Evolutionary conservation across 148 eudicot species (phyloP), one percentile per base, ranked within the genome.

Genomic region (Vaccinium myrtillus): DNA sequence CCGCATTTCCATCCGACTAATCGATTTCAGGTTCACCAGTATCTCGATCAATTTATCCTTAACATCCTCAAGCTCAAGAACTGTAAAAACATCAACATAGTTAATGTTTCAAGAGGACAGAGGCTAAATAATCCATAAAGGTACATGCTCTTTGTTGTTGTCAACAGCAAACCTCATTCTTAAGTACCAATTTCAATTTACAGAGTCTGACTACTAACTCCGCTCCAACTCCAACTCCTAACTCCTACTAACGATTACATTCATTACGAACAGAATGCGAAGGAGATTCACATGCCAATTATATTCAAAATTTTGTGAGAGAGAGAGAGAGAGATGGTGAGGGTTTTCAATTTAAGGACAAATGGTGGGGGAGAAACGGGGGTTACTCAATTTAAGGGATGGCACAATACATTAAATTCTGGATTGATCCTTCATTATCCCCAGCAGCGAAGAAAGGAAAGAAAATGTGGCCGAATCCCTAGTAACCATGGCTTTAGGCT

Each of bases 1-100:
- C 84, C 48, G 86, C 85, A 51, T 83, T 85, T 25, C 70, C 87
- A 27, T 67, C 80, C 56, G 85, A 79, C 77, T 81, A 87, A 32
- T 89, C 90, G 8, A 86, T 71, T 69, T 86, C 85, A 48, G 92
- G 59, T 87, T 89, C 56, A 86, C 90, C 36, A 83, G 75, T 67
- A 88, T 90, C 36, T 32, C 36, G 36, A 32, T 2, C 36, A 32
- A 75, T 82, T 75, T 80, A 58, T 88, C 87, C 46, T 88, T 92
- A 70, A 84, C 79, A 6, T 58, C 78, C 74, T 92, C 91, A 48
- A 87, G 85, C 59, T 89, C 81, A 84, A 85, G 85, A 71, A 83
- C 82, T 81, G 21, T 7, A 14, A 2, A 58, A 58, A 19, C 25
- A 59, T 59, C 65, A 6, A 59, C 65, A 59, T 7, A 19, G n/a